Base-by-base conservation (phyloP, 352 stramenopile genomes). In the Globisporangium nunn region DNA sequence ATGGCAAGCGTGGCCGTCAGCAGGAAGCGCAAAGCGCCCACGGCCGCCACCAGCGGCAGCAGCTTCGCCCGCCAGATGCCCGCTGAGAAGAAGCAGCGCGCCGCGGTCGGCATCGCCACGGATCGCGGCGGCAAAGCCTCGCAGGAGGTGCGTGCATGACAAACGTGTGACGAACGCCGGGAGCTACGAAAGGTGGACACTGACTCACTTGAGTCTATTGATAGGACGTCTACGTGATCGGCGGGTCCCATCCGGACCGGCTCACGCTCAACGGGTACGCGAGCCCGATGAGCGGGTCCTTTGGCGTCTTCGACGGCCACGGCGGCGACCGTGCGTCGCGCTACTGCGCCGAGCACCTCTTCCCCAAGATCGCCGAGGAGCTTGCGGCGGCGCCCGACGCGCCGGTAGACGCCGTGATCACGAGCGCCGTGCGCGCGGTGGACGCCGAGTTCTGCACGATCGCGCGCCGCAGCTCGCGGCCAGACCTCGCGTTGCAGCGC, bases 291-390 rank as follows among this genome's bases (percentile, higher is more conserved):
- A 70, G 70, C 50, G 84, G 81, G 31, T 92, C 78, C 57, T 94
- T 90, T 60, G 84, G 84, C 41, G 71, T 94, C 31, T 94, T 94
- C 58, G 84, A 94, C 52, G 84, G 84, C 56, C 84, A 94, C 53
- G 77, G 80, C 10, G 80, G 84, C 48, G 82, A 91, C 62, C 80
- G 81, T 56, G 84, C 84, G 48, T 88, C 84, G 49, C 73, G 78
- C 40, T 92, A 85, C 67, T 89, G 75, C 31, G 84, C 80, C 33
- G 77, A 94, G 62, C 71, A 85, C 53, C 68, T 88, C 14, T 91
- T 93, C 56, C 58, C 59, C 0, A 74, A 78, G 35, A 89, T 93
- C 43, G 62, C 81, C 12, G 73, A 81, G 18, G 62, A 73, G 35
- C 63, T 88, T 4, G 59, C 68, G 50, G 68, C 62, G 31, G 68